phyloP scores from a whole-genome alignment of 208 protist genomes.

The Phytomonas francai region DNA sequence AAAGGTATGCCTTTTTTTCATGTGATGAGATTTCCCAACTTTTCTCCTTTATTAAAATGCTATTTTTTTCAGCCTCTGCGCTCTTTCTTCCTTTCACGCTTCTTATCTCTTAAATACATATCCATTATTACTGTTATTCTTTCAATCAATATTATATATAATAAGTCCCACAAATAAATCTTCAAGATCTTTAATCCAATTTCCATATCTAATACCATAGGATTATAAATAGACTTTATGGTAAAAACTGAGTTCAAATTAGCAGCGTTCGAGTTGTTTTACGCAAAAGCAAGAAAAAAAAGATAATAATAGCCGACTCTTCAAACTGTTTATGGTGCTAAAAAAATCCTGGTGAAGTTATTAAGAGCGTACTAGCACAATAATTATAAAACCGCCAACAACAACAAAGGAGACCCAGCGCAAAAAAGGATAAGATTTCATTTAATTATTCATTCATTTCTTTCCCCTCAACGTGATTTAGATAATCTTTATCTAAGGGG shows the following conservation, averaged over 20 bases:
- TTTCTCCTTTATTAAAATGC: conserved; percentile 4
- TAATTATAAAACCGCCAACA: too few relatives aligned
- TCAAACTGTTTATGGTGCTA: too few relatives aligned
- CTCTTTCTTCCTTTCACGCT: background rate
- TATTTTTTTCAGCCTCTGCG: too few relatives aligned
- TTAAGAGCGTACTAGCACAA: too few relatives aligned
- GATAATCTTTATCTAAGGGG: too few relatives aligned
- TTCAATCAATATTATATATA: background rate
- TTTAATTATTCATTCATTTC: too few relatives aligned
- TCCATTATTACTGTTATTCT: conserved; percentile 1
- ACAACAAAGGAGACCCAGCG: too few relatives aligned
- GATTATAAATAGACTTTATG: background rate
- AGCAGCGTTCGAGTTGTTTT: background rate
- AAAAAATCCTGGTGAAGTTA: too few relatives aligned
- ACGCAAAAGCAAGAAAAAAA: conserved; percentile 11
- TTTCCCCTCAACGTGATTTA: too few relatives aligned
- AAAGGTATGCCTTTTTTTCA: background rate
- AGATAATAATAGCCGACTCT: background rate
- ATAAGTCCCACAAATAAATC: background rate
- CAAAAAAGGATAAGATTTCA: too few relatives aligned
- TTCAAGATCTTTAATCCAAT: conserved; percentile 1
- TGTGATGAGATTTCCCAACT: background rate
- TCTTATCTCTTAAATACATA: conserved; percentile 6
- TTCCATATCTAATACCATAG: background rate
- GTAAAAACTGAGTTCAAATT: conserved; percentile 6